Conservation (phyloP, 1,284 basidiomycete species). For the Sanghuangporus baumii region DNA sequence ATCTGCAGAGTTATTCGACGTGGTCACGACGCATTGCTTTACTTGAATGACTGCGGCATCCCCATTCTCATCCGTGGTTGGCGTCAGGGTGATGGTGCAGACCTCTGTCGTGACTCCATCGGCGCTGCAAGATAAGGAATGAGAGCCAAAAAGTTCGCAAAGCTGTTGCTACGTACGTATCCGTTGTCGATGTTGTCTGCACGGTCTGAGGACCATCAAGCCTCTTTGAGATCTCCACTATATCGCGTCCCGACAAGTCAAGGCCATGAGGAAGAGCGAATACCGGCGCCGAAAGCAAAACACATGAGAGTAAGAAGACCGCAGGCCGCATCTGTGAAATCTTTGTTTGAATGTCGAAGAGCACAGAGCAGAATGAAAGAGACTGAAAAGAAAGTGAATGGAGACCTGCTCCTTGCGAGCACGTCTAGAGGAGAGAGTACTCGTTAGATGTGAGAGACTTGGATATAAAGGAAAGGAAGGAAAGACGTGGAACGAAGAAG, state of each 20-base stretch:
- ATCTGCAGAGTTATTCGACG: slow-evolving; percentile 3
- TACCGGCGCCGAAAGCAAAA: slow-evolving; percentile 8
- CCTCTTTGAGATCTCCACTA: slow-evolving; percentile 9
- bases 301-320: slow-evolving; percentile 6
- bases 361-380: slow-evolving; percentile 24
- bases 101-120: slow-evolving; percentile 45
- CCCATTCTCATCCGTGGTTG: slow-evolving; percentile 39
- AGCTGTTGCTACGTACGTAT: slow-evolving; percentile 19
- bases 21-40: slow-evolving; percentile 44
- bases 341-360: neutral
- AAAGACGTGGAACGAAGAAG: slow-evolving; percentile 33
- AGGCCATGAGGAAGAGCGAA: slow-evolving; percentile 6
- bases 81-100: slow-evolving; percentile 59
- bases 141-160: neutral
- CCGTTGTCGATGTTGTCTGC: slow-evolving; percentile 14
- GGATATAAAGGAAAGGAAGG: slow-evolving; percentile 28
- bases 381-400: slow-evolving; percentile 23
- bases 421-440: slow-evolving; percentile 29
- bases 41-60: slow-evolving; percentile 48
- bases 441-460: neutral
- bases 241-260: neutral
- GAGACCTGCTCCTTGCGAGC: slow-evolving; percentile 53
- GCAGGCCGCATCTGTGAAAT: slow-evolving; percentile 26
- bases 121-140: slow-evolving; percentile 32
- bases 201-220: slow-evolving; percentile 14